A percentile compares a stretch with the other conserved stretches of the same genome.
These are phyloP conservation scores for Rosa lucieae DNA, from an alignment of 306 rosid genomes.

Conservation along the genomic window DNA sequence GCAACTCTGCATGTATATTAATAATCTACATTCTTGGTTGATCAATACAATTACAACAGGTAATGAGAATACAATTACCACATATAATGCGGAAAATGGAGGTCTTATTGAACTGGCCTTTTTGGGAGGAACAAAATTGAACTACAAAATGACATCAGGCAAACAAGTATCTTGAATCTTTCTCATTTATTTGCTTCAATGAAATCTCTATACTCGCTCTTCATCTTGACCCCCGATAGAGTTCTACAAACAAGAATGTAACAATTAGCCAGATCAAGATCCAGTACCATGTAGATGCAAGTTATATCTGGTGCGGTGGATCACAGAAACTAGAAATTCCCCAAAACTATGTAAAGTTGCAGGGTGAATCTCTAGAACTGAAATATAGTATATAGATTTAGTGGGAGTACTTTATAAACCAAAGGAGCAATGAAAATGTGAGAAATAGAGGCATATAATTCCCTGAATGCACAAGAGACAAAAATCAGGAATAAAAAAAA, in stretches of 20 bases:
- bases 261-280: constrained; percentile 14
- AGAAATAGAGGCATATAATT: not conserved
- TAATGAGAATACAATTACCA: constrained; percentile 18
- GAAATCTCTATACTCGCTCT: constrained; percentile 83
- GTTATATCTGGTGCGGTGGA: not conserved
- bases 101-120: constrained; percentile 44
- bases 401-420: not conserved
- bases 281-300: constrained; percentile 4
- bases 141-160: constrained; percentile 32
- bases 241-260: constrained; percentile 50
- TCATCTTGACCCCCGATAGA: constrained; percentile 89
- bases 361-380: not conserved
- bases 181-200: constrained; percentile 69
- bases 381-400: not conserved
- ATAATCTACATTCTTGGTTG: constrained; percentile 29
- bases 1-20: constrained; percentile 21
- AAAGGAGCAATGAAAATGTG: not conserved
- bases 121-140: constrained; percentile 58
- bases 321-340: not conserved
- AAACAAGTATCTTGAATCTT: constrained; percentile 16
- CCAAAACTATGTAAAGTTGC: not conserved
- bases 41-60: constrained; percentile 17
- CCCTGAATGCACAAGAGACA: not conserved
- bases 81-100: constrained; percentile 37
- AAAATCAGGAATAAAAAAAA: constrained; percentile 12